Evolutionary conservation across 257 asterid genomes (phyloP).

Genomic region (Cruciata laevipes): DNA sequence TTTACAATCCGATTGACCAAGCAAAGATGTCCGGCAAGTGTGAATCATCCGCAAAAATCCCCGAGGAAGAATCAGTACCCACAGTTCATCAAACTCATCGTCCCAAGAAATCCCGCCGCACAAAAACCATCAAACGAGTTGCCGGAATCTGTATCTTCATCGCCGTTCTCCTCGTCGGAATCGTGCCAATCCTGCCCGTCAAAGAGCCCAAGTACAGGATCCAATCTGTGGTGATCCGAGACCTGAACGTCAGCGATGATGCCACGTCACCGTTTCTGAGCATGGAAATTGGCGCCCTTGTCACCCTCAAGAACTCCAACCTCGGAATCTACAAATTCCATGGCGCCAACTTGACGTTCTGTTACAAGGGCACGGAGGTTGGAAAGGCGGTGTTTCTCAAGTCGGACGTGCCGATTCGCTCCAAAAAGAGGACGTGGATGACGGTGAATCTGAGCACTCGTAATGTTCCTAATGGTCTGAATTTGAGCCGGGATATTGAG

Average conservation of each 20-base stretch:
- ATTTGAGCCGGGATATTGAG: neutral
- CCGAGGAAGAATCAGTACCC: neutral
- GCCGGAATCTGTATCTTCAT: neutral
- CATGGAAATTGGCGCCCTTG: neutral
- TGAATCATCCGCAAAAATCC: neutral
- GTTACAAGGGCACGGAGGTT: neutral
- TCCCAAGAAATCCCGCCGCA: neutral
- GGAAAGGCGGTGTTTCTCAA: neutral
- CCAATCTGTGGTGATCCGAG: neutral
- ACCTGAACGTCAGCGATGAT: neutral
- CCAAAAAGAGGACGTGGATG: neutral
- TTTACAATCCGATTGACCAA: neutral
- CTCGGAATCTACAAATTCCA: neutral
- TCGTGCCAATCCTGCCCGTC: neutral
- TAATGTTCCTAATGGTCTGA: neutral
- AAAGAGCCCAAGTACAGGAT: neutral
- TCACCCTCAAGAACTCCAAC: neutral
- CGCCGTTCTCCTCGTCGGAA: neutral
- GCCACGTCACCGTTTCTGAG: neutral
- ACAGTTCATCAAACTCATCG: neutral
- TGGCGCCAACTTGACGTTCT: neutral
- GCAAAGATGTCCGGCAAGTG: neutral
- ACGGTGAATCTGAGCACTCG: neutral
- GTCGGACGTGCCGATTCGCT: neutral
- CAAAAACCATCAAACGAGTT: neutral